Percentiles rank a stretch among this genome's conserved stretches.
Evolutionary conservation across 2,329 filamentous ascomycete genomes (phyloP).

Genomic region (Hypoxylon sp.): DNA sequence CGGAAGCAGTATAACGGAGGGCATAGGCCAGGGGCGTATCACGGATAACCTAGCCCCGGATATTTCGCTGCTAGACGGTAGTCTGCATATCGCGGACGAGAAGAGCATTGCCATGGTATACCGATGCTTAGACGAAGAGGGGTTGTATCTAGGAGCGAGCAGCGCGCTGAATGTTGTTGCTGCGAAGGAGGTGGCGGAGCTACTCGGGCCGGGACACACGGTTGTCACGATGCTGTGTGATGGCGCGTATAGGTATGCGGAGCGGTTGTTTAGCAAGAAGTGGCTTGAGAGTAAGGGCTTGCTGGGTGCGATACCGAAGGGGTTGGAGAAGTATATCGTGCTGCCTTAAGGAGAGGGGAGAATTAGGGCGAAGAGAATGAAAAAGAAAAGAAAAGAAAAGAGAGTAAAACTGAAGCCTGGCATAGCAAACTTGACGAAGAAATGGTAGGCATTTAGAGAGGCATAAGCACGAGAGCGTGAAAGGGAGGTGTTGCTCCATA

Average conservation of each 20-base stretch:
- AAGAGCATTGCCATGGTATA: slow-evolving; percentile 99
- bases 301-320: slow-evolving; percentile 82
- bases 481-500: slow-evolving; percentile 3
- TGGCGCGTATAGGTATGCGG: slow-evolving; percentile 97
- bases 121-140: slow-evolving; percentile 94
- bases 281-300: slow-evolving; percentile 92
- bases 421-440: slow-evolving; percentile 6
- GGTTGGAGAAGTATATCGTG: slow-evolving; percentile 94
- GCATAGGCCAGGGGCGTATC: slow-evolving; percentile 94
- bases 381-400: slow-evolving; percentile 6
- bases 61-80: slow-evolving; percentile 85
- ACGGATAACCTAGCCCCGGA: slow-evolving; percentile 95
- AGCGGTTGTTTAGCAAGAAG: slow-evolving; percentile 89
- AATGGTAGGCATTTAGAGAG: slow-evolving; percentile 15
- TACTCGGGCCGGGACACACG: slow-evolving; percentile 87
- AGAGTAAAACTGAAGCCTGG: background rate
- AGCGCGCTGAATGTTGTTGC: slow-evolving; percentile 95
- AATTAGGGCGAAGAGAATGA: background rate
- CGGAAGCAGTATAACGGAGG: slow-evolving; percentile 94
- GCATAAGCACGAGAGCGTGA: slow-evolving; percentile 4
- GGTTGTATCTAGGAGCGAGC: slow-evolving; percentile 93
- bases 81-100: slow-evolving; percentile 87
- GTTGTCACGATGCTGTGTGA: slow-evolving; percentile 96
- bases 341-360: slow-evolving; percentile 69
- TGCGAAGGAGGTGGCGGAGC: slow-evolving; percentile 92